Percentiles rank a stretch among this genome's conserved stretches.
Evolutionary conservation across 768 basidiomycete species (phyloP).

Genomic region (Pleurotus eryngii): DNA sequence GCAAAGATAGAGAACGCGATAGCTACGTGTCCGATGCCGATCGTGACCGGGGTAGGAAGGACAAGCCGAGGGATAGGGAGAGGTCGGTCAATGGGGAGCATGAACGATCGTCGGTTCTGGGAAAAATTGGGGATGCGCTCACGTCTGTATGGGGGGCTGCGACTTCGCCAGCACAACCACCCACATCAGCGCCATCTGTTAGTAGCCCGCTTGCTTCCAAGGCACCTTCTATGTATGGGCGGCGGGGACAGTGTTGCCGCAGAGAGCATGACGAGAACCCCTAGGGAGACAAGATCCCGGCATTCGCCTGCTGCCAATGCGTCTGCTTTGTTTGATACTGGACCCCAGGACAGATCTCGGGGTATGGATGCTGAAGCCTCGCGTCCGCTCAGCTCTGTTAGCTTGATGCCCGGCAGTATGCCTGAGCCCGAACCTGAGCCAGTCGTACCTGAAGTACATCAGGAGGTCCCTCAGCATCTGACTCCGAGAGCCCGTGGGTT

Average conservation of each 20-base stretch:
- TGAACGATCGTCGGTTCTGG: conserved; percentile 29
- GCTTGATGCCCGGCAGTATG: neutral
- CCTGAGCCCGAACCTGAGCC: neutral
- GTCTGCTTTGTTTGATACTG: neutral
- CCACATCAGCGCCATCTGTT: neutral
- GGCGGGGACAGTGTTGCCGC: neutral
- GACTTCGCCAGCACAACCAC: conserved; percentile 4
- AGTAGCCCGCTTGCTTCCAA: neutral
- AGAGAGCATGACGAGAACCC: no score
- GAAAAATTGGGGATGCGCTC: conserved; percentile 39
- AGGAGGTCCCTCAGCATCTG: neutral
- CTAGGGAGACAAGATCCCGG: neutral
- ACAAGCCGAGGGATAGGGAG: conserved; percentile 17
- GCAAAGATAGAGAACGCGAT: conserved; percentile 23
- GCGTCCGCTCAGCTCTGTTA: neutral
- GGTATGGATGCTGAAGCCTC: neutral
- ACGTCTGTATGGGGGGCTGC: conserved; percentile 47
- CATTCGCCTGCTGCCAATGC: neutral
- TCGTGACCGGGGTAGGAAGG: conserved; percentile 16
- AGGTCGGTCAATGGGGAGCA: conserved; percentile 19
- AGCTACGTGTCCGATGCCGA: conserved; percentile 15
- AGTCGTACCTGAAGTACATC: neutral
- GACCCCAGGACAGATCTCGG: neutral
- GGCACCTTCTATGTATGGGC: neutral
- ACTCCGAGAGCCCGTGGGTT: neutral